Base-by-base conservation (phyloP, 2,329 filamentous ascomycete genomes). In the Venturia aucupariae region DNA sequence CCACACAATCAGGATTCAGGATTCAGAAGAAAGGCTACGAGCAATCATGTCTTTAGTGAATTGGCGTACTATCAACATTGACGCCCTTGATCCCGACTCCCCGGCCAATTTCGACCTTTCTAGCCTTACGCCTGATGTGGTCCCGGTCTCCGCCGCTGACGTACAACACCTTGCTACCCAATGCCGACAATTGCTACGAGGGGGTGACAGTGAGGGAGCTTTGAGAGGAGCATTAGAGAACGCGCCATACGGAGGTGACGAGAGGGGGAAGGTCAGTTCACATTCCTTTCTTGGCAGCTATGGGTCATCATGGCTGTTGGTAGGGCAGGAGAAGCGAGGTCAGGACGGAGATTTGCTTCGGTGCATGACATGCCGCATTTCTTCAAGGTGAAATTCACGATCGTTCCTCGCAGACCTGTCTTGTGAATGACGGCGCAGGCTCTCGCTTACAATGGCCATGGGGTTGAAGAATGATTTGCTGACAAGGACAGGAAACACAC, bases 51-150 rank as follows among this genome's bases (percentile, higher is more conserved):
- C 79, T 51, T 71, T 75, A 64, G 75, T 84, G 77, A 87, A 87
- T 75, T 87, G 84, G 80, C 90, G 92, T 76, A 96, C 91, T 69
- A 94, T 97, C 82, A 91, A 97, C 83, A 89, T 97, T 76, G 92
- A 97, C 75, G 87, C 88, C 70, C 84, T 96, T 71, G 90, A 94
- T 76, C 90, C 92, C 66, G 92, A 97, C 77, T 94, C 91, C 71
- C 85, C 90, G 69, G 80, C 86, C 77, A 97, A 97, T 84, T 97
- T 97, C 80, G 90, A 95, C 78, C 86, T 90, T 68, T 84, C 88
- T 66, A 90, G 91, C 22, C 86, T 97, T 70, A 87, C 89, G 69
- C 90, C 92, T 42, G 84, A 89, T 54, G 86, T 86, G 65, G 82
- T 89, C 69, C 87, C 92, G 70, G 84, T 90, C 67, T 86, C 84